Percentiles rank a stretch among this genome's conserved stretches.
These are phyloP conservation scores for Gaillardinia entomophila DNA, from an alignment of 805 yeast genomes.

Conservation along the genomic window DNA sequence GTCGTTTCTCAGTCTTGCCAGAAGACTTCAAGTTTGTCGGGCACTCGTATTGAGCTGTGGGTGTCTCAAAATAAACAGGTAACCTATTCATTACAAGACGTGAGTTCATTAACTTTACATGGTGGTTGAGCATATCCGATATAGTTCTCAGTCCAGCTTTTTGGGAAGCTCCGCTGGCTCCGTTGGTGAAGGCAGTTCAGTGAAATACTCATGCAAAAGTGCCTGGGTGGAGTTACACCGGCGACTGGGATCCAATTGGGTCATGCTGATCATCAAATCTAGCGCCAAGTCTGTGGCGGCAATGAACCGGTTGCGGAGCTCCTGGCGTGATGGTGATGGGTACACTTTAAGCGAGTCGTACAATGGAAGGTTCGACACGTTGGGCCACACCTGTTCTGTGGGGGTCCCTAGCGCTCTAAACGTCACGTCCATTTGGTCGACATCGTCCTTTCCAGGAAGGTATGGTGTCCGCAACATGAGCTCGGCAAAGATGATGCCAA, in stretches of 20 bases:
- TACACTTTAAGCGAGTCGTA: conserved; percentile 70
- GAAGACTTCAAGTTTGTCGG: no score
- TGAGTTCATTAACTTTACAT: no score
- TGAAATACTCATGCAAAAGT: conserved; percentile 60
- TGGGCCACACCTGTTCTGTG: conserved; percentile 87
- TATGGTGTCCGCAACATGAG: conserved; percentile 93
- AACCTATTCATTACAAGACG: no score
- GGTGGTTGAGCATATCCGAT: no score
- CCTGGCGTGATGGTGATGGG: conserved; percentile 79
- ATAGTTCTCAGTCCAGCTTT: conserved; percentile 19
- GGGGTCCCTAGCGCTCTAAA: conserved; percentile 96
- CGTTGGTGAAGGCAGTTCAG: conserved; percentile 71
- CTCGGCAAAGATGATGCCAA: conserved; percentile 80
- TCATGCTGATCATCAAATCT: conserved; percentile 66
- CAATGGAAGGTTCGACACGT: conserved; percentile 71
- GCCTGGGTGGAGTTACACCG: conserved; percentile 65
- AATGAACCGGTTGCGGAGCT: conserved; percentile 73
- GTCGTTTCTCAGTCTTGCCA: no score
- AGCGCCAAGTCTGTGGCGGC: conserved; percentile 88
- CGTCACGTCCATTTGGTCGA: conserved; percentile 88
- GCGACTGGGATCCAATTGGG: conserved; percentile 71
- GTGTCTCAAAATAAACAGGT: no score
- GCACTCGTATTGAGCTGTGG: no score
- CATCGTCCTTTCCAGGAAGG: conserved; percentile 85
- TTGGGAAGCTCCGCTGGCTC: conserved; percentile 60